phyloP scores from a whole-genome alignment of 768 basidiomycete species.

The Boletus eberwhitei region DNA sequence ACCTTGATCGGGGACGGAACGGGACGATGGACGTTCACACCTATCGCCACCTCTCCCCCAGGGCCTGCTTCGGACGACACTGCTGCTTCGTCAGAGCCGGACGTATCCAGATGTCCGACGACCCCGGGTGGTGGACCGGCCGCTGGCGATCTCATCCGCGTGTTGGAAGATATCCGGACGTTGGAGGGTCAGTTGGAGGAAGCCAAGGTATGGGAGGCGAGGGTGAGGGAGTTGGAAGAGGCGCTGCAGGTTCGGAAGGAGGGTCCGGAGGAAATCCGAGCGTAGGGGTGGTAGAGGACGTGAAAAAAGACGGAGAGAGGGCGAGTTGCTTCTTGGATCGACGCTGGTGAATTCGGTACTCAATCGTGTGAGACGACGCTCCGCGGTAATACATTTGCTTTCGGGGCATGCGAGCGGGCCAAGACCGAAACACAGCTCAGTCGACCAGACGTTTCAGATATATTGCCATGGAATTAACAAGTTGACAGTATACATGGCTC shows the following conservation, averaged over 20 bases:
- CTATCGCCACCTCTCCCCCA: constrained; percentile 34
- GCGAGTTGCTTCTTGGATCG: background rate
- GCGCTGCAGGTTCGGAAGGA: constrained; percentile 20
- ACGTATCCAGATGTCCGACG: background rate
- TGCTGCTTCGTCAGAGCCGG: background rate
- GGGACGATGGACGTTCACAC: constrained; percentile 67
- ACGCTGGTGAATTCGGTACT: background rate
- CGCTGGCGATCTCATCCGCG: constrained; percentile 19
- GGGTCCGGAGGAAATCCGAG: background rate
- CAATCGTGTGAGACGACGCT: background rate
- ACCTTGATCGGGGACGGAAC: constrained; percentile 72
- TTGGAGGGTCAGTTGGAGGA: constrained; percentile 25
- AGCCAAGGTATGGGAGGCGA: constrained; percentile 24
- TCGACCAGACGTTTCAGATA: background rate
- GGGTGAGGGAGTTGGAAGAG: constrained; percentile 26
- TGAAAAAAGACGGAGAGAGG: too few relatives aligned
- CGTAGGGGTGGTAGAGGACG: background rate
- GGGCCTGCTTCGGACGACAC: background rate
- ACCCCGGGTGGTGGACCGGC: background rate
- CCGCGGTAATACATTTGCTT: too few relatives aligned
- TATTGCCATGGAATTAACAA: too few relatives aligned
- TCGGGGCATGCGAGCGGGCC: too few relatives aligned
- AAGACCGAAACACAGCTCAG: background rate
- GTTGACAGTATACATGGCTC: background rate
- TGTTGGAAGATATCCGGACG: constrained; percentile 27